Evolutionary conservation across 208 protist genomes (phyloP), one percentile per base, ranked within the genome.

Genomic region (Trichomonas vaginalis): DNA sequence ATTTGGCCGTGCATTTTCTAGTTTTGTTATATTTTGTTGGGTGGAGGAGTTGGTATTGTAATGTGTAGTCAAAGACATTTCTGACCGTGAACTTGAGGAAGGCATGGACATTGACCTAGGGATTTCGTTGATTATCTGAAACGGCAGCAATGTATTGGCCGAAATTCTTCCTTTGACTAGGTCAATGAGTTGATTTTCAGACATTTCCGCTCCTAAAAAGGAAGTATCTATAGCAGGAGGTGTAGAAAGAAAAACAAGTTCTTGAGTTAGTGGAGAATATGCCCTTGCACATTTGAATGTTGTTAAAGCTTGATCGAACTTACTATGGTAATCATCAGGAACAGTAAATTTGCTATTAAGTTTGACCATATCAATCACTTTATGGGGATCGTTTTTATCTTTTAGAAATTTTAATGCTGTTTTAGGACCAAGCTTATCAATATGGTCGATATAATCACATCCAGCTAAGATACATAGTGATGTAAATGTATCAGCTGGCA

Each of bases 361-460:
- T 42, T 3, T 42, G 40, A 15, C 15, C 14, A 42, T 3, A 35
- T 42, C 35, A 42, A 83, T 83, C 15, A 83, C 35, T n/a, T 37
- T 35, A 15, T 42, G 27, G 6, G 79, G n/a, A 37, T 88, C 82
- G 2, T 3, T 21, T 48, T n/a, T 48, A 6, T 88, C 82, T 23
- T 32, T n/a, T 17, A 88, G 0, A 15, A 62, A n/a, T 95, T 95
- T 51, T 35, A 45, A 23, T 35, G 98, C 98, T 40, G 97, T 99
- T 96, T 98, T 98, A 37, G 99, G 87, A 12, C 98, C 99, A 95
- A 99, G 97, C 83, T 97, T 97, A 37, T 96, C 96, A 17, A 99
- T 96, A 49, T 97, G 98, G 0, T 97, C 95, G 45, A 99, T 96
- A 96, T 99, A 99, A 96, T 99, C 99, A 96, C 99, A 99, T 14